Percentiles rank a stretch among this genome's conserved stretches.
phyloP scores from a whole-genome alignment of 2,329 filamentous ascomycete genomes.

The Penicillium sp. region DNA sequence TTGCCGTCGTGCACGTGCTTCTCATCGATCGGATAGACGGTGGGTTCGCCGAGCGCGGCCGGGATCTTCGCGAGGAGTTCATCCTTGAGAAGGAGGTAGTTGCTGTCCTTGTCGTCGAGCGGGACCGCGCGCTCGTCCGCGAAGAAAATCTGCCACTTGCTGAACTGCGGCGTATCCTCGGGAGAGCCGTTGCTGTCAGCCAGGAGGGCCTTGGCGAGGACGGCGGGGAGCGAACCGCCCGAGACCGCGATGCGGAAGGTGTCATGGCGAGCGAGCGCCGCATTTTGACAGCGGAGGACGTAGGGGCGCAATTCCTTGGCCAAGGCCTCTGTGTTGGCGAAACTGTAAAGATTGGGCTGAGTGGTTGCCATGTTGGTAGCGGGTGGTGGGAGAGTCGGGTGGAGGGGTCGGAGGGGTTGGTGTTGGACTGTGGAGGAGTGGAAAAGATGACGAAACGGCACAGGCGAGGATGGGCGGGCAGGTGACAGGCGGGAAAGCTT shows the following conservation, averaged over 20 bases:
- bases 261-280: constrained; percentile 71
- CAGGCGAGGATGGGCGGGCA: too few relatives aligned
- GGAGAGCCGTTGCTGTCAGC: constrained; percentile 43
- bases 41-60: constrained; percentile 57
- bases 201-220: constrained; percentile 78
- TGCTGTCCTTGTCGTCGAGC: constrained; percentile 86
- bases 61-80: constrained; percentile 89
- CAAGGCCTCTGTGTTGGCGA: constrained; percentile 62
- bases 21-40: constrained; percentile 72
- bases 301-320: constrained; percentile 74
- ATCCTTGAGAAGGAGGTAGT: constrained; percentile 80
- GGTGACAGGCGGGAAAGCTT: too few relatives aligned
- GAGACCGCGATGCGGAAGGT: constrained; percentile 90
- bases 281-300: constrained; percentile 73
- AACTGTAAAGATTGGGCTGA: constrained; percentile 67
- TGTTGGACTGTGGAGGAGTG: not conserved
- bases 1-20: constrained; percentile 65
- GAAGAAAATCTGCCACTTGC: constrained; percentile 97
- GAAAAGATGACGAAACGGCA: not conserved
- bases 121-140: constrained; percentile 94
- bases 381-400: constrained; percentile 3
- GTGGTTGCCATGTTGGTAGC: constrained; percentile 33
- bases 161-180: constrained; percentile 65
- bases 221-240: constrained; percentile 85
- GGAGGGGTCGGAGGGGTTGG: not conserved